Evolutionary conservation across 306 rosid genomes (phyloP).

Genomic region (Carpinus fangiana): DNA sequence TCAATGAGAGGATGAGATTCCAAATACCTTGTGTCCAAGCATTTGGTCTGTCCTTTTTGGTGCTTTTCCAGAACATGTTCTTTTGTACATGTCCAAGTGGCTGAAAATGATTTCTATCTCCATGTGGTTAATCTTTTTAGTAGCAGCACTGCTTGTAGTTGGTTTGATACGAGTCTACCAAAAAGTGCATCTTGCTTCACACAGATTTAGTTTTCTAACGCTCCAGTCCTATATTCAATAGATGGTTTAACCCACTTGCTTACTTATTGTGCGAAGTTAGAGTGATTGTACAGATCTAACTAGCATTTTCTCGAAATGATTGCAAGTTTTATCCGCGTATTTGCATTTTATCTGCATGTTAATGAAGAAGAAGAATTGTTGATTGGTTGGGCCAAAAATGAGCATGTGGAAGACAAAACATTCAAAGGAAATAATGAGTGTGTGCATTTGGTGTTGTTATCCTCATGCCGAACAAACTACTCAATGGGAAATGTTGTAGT

Average conservation of each 20-base stretch:
- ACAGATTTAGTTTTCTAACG: too few relatives aligned
- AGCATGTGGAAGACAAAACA: too few relatives aligned
- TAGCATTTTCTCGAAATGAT: too few relatives aligned
- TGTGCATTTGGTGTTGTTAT: background rate
- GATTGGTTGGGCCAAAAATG: too few relatives aligned
- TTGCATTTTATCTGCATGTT: background rate
- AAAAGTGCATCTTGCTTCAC: too few relatives aligned
- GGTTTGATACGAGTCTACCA: background rate
- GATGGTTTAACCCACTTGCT: too few relatives aligned
- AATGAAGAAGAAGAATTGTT: too few relatives aligned
- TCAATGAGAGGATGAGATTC: background rate
- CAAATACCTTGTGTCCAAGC: background rate
- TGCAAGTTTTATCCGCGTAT: too few relatives aligned
- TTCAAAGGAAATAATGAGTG: too few relatives aligned
- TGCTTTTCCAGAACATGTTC: background rate
- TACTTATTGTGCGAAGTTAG: too few relatives aligned
- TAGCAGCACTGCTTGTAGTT: background rate
- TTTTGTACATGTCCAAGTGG: background rate
- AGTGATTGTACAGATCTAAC: too few relatives aligned
- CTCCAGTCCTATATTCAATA: too few relatives aligned
- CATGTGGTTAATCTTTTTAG: background rate
- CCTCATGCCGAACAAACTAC: background rate
- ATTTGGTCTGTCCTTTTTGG: background rate
- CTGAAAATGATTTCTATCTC: background rate
- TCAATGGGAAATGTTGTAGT: background rate